Conservation (phyloP, 495 filamentous ascomycete species). For the Xylaria flabelliformis region DNA sequence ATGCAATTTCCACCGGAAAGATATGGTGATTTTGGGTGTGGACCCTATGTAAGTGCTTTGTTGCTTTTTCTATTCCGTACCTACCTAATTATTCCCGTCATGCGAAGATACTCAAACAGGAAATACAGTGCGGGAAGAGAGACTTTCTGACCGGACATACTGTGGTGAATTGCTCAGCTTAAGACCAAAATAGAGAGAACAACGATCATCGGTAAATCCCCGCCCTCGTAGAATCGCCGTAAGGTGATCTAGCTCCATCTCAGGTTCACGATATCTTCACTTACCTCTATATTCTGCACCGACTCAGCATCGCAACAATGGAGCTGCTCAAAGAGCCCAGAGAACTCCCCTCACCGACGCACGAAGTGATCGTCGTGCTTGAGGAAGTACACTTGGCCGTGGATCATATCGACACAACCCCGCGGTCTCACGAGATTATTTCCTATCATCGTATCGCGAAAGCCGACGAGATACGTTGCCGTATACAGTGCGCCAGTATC, state of each 20-base stretch:
- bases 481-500: slow-evolving; percentile 56
- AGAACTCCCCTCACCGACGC: slow-evolving; percentile 23
- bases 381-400: slow-evolving; percentile 26
- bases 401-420: slow-evolving; percentile 20
- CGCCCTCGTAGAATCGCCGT: background rate
- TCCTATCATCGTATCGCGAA: slow-evolving; percentile 30
- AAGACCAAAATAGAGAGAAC: no score
- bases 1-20: no score
- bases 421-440: slow-evolving; percentile 27
- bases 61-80: no score
- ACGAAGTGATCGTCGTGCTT: slow-evolving; percentile 28
- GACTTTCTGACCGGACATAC: no score
- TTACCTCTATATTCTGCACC: background rate
- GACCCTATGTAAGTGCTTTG: no score
- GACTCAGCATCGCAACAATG: slow-evolving; percentile 1
- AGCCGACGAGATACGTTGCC: slow-evolving; percentile 39
- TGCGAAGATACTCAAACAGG: no score
- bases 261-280: background rate
- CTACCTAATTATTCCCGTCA: no score
- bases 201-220: no score
- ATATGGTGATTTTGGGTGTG: no score
- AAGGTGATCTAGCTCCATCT: background rate
- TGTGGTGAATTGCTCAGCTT: no score
- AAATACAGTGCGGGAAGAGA: no score
- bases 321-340: slow-evolving; percentile 9